Evolutionary conservation across 331 rosid species (phyloP).

Genomic region (Acacia pycnantha): DNA sequence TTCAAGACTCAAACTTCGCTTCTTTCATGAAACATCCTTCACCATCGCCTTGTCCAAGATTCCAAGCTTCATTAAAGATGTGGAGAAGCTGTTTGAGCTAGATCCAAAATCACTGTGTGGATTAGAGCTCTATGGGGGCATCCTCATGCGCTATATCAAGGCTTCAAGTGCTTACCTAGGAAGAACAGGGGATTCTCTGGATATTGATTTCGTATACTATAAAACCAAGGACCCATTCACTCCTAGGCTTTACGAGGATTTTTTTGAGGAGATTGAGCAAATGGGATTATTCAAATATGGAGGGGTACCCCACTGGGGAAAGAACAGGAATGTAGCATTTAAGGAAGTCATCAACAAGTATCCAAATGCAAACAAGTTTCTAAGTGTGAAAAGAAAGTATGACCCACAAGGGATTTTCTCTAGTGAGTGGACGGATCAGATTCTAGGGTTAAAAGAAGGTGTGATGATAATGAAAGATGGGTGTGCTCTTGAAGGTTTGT

Average conservation of each 20-base stretch:
- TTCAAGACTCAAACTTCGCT: conserved; percentile 31
- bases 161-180: conserved; percentile 62
- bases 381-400: conserved; percentile 42
- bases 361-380: conserved; percentile 23
- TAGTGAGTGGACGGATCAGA: conserved; percentile 59
- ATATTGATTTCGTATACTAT: conserved; percentile 54
- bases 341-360: conserved; percentile 42
- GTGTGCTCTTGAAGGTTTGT: conserved; percentile 73
- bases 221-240: conserved; percentile 47
- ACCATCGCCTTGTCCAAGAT: conserved; percentile 39
- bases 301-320: conserved; percentile 76
- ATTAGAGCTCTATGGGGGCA: conserved; percentile 49
- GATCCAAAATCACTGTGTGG: conserved; percentile 65
- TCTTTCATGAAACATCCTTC: conserved; percentile 48
- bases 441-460: conserved; percentile 48
- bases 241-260: conserved; percentile 58
- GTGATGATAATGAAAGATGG: conserved; percentile 43
- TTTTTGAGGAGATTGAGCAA: conserved; percentile 68
- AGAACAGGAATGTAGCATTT: conserved; percentile 58
- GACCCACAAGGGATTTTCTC: conserved; percentile 60
- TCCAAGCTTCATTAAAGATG: conserved; percentile 53
- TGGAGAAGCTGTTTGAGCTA: conserved; percentile 50
- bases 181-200: conserved; percentile 45
- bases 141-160: conserved; percentile 61
- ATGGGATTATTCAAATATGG: conserved; percentile 56